A percentile compares a stretch with the other conserved stretches of the same genome.
phyloP scores from a whole-genome alignment of 2,329 filamentous ascomycete genomes.

The Cyphellophora attinorum region DNA sequence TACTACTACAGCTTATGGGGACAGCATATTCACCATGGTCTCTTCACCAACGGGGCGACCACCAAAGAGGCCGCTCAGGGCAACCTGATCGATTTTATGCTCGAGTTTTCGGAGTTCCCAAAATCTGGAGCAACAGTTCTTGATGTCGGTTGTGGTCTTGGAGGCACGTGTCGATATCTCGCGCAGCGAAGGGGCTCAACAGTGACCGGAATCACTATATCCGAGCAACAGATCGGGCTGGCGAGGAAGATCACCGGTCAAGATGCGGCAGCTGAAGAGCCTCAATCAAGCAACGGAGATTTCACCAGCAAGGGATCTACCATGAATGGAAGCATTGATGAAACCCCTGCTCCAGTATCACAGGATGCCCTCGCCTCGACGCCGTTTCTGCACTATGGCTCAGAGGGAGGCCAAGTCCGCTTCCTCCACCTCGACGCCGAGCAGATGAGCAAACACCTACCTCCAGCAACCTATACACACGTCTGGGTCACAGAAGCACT shows the following conservation, averaged over 20 bases:
- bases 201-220: slow-evolving; percentile 54
- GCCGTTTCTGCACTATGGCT: slow-evolving; percentile 28
- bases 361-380: neutral
- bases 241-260: slow-evolving; percentile 41
- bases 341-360: neutral
- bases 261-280: slow-evolving; percentile 1
- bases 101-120: slow-evolving; percentile 36
- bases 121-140: slow-evolving; percentile 33
- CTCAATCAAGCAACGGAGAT: too few relatives aligned
- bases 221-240: slow-evolving; percentile 49
- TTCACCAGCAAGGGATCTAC: too few relatives aligned
- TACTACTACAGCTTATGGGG: slow-evolving; percentile 51
- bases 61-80: slow-evolving; percentile 50
- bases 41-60: slow-evolving; percentile 42
- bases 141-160: slow-evolving; percentile 53
- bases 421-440: slow-evolving; percentile 54
- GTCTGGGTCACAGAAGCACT: slow-evolving; percentile 56
- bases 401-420: slow-evolving; percentile 33
- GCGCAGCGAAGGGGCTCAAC: slow-evolving; percentile 41
- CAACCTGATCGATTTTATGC: slow-evolving; percentile 47
- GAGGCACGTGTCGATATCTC: slow-evolving; percentile 49
- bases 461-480: slow-evolving; percentile 37
- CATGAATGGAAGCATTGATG: too few relatives aligned
- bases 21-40: slow-evolving; percentile 55
- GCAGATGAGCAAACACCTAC: slow-evolving; percentile 48